Conservation (phyloP, 495 filamentous ascomycete species). For the Annulohypoxylon nitens region DNA sequence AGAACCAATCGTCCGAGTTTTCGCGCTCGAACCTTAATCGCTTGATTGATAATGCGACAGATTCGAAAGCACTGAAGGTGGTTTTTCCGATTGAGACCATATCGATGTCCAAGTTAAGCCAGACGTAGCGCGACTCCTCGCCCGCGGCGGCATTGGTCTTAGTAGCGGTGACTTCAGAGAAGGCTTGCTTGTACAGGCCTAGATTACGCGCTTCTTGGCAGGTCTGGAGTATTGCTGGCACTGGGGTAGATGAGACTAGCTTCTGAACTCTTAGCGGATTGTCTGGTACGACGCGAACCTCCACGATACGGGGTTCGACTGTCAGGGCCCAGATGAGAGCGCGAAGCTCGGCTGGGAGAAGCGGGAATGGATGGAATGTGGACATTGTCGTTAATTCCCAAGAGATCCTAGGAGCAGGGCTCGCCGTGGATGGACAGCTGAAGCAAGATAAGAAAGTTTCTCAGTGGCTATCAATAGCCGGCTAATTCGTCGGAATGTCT, state of each 20-base stretch:
- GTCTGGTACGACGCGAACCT: conserved; percentile 34
- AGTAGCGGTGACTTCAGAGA: conserved; percentile 25
- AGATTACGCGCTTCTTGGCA: conserved; percentile 44
- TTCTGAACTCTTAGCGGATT: conserved; percentile 10
- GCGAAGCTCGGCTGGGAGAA: conserved; percentile 43
- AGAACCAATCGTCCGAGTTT: conserved; percentile 26
- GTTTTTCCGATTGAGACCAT: conserved; percentile 41
- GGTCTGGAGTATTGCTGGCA: conserved; percentile 41
- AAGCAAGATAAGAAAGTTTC: background rate
- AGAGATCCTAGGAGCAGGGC: background rate
- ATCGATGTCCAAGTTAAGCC: conserved; percentile 46
- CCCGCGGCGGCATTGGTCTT: conserved; percentile 17
- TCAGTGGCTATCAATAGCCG: background rate
- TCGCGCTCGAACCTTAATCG: conserved; percentile 36
- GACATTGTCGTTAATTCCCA: conserved; percentile 24
- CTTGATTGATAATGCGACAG: conserved; percentile 26
- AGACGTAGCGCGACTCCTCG: conserved; percentile 41
- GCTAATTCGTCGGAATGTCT: background rate
- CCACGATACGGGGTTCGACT: conserved; percentile 40
- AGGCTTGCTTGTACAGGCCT: conserved; percentile 30
- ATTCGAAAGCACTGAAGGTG: conserved; percentile 3
- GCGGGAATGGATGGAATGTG: conserved; percentile 41
- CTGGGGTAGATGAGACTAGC: conserved; percentile 43
- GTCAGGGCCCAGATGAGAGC: conserved; percentile 40
- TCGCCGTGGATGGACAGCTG: background rate